phyloP scores from a whole-genome alignment of 2,329 filamentous ascomycete species.

The Nothopassalora personata region DNA sequence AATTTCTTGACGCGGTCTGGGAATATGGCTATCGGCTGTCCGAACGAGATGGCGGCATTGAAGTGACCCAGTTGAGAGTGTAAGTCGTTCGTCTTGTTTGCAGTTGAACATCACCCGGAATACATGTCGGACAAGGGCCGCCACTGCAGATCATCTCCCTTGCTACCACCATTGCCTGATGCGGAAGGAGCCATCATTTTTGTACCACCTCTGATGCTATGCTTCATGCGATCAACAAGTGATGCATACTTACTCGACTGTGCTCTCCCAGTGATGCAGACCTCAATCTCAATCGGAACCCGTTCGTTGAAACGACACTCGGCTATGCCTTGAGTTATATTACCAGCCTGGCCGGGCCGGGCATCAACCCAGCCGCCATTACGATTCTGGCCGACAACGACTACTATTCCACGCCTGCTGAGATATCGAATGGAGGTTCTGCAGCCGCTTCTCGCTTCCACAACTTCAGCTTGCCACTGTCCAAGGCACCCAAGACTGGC shows the following conservation, averaged over 20 bases:
- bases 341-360: conserved; percentile 44
- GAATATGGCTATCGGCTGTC: conserved; percentile 72
- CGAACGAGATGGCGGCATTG: conserved; percentile 69
- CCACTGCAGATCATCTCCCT: not conserved
- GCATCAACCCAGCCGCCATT: conserved; percentile 64
- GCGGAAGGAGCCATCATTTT: not conserved
- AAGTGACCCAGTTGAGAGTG: conserved; percentile 72
- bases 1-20: conserved; percentile 85
- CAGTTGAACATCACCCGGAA: not conserved
- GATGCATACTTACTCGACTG: conserved; percentile 18
- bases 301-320: conserved; percentile 88
- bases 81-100: conserved; percentile 46
- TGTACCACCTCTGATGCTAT: not conserved
- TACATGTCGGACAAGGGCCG: not conserved
- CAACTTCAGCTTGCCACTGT: conserved; percentile 69
- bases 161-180: not conserved
- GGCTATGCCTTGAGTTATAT: conserved; percentile 84
- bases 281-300: conserved; percentile 56
- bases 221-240: not conserved
- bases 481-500: conserved; percentile 86
- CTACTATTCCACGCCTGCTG: conserved; percentile 77
- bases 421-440: conserved; percentile 24
- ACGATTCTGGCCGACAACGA: conserved; percentile 91
- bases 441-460: conserved; percentile 55
- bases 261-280: conserved; percentile 31